These are phyloP conservation scores for Neurospora pannonica DNA, from an alignment of 495 filamentous ascomycete species.

Conservation along the genomic window DNA sequence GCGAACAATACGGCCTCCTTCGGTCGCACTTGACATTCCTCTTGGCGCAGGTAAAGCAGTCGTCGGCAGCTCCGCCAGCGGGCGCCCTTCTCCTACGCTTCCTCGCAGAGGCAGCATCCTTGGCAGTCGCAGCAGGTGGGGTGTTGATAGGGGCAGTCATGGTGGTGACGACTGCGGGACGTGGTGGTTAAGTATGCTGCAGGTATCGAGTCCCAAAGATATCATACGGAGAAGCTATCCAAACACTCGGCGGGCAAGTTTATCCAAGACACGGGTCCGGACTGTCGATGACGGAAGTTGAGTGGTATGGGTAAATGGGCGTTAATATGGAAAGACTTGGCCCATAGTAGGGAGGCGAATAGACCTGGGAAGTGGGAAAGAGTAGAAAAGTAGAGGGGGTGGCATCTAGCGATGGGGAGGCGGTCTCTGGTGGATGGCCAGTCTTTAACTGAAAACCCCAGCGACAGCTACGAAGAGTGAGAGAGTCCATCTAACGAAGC, in stretches of 20 bases:
- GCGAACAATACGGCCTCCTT: constrained; percentile 87
- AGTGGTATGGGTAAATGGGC: constrained; percentile 38
- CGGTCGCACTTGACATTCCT: constrained; percentile 80
- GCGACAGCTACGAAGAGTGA: neutral
- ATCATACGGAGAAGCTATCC: constrained; percentile 22
- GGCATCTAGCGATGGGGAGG: constrained; percentile 4
- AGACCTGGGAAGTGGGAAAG: constrained; percentile 5
- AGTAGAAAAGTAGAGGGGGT: constrained; percentile 3
- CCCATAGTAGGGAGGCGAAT: constrained; percentile 18
- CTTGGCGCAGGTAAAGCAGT: constrained; percentile 91
- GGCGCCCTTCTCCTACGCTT: constrained; percentile 85
- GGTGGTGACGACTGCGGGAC: constrained; percentile 6
- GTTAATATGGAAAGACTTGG: constrained; percentile 35
- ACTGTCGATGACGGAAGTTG: constrained; percentile 26
- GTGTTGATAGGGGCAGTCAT: constrained; percentile 39
- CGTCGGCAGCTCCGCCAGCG: constrained; percentile 81
- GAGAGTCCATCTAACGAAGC: neutral
- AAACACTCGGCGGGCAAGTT: constrained; percentile 17
- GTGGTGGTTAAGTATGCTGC: constrained; percentile 4
- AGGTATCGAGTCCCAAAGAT: constrained; percentile 10
- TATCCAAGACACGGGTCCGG: constrained; percentile 25
- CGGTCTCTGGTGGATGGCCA: neutral
- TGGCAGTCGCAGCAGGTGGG: constrained; percentile 27
- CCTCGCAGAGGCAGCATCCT: constrained; percentile 41
- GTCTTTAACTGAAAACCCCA: constrained; percentile 8